These are phyloP conservation scores for Modicella reniformis DNA, from an alignment of 371 early-diverging fungal species.

Conservation along the genomic window DNA sequence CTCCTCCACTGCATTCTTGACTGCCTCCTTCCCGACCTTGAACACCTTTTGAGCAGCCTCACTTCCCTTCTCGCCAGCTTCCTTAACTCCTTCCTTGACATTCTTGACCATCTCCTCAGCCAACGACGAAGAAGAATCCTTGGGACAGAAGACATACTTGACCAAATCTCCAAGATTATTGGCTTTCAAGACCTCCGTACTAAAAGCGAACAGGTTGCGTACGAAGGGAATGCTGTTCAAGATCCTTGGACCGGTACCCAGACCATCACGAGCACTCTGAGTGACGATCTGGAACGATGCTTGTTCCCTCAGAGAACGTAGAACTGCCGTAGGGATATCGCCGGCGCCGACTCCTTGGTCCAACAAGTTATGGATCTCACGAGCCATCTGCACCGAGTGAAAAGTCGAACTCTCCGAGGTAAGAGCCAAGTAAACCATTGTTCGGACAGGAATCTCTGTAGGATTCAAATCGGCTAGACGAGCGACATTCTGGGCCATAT, in stretches of 20 bases:
- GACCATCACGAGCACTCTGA: constrained; percentile 17
- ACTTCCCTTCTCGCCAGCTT: constrained; percentile 14
- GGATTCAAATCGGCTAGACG: constrained; percentile 32
- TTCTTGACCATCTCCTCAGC: constrained; percentile 19
- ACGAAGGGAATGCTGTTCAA: constrained; percentile 26
- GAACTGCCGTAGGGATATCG: constrained; percentile 26
- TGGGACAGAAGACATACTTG: constrained; percentile 53
- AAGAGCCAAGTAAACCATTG: constrained; percentile 35
- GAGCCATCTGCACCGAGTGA: constrained; percentile 34
- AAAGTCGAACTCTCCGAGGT: constrained; percentile 28
- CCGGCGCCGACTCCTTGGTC: constrained; percentile 1
- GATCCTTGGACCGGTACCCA: neutral
- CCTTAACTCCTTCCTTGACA: constrained; percentile 15
- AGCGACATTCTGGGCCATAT: constrained; percentile 49
- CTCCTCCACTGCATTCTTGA: constrained; percentile 11
- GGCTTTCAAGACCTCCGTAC: constrained; percentile 41
- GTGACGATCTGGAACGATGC: constrained; percentile 36
- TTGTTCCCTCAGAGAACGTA: constrained; percentile 15
- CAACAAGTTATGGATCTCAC: constrained; percentile 43
- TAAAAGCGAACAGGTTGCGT: constrained; percentile 41
- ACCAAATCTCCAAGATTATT: constrained; percentile 44
- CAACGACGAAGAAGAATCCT: neutral
- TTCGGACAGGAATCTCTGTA: constrained; percentile 26
- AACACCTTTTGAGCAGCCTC: constrained; percentile 34
- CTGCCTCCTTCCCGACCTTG: constrained; percentile 19